Conservation (phyloP, 192 early-diverging fungal species). For the Nowakowskiella sp. region DNA sequence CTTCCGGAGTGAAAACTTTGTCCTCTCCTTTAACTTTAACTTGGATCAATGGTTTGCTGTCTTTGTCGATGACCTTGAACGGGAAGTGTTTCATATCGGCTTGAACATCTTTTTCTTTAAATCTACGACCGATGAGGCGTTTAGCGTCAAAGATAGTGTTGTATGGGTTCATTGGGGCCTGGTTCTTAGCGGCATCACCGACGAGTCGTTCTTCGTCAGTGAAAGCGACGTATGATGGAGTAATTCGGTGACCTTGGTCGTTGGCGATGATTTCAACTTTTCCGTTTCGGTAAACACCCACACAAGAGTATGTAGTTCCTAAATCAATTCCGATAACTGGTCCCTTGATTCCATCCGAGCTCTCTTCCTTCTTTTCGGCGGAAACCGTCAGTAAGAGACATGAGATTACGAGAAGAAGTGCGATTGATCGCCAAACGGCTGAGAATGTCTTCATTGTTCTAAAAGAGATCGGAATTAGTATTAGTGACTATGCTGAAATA, state of each 20-base stretch:
- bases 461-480: no score
- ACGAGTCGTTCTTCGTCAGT: conserved; percentile 86
- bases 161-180: conserved; percentile 73
- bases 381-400: no score
- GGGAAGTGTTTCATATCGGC: conserved; percentile 92
- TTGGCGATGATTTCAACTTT: conserved; percentile 97
- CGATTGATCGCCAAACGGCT: no score
- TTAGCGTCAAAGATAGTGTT: conserved; percentile 94
- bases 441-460: no score
- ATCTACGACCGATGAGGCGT: conserved; percentile 85
- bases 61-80: conserved; percentile 78
- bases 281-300: conserved; percentile 88
- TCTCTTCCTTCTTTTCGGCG: not conserved
- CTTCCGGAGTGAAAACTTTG: conserved; percentile 86
- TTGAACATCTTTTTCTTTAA: conserved; percentile 84
- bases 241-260: conserved; percentile 94
- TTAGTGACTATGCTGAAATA: no score
- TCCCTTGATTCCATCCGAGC: conserved; percentile 23
- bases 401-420: no score
- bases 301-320: conserved; percentile 83
- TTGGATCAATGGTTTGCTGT: conserved; percentile 74
- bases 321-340: conserved; percentile 87
- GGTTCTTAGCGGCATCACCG: conserved; percentile 94
- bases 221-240: conserved; percentile 90
- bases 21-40: conserved; percentile 78